Percentiles rank a stretch among this genome's conserved stretches.
Evolutionary conservation across 371 early-diverging fungal genomes (phyloP).

Genomic region (Mucor plumbeus): DNA sequence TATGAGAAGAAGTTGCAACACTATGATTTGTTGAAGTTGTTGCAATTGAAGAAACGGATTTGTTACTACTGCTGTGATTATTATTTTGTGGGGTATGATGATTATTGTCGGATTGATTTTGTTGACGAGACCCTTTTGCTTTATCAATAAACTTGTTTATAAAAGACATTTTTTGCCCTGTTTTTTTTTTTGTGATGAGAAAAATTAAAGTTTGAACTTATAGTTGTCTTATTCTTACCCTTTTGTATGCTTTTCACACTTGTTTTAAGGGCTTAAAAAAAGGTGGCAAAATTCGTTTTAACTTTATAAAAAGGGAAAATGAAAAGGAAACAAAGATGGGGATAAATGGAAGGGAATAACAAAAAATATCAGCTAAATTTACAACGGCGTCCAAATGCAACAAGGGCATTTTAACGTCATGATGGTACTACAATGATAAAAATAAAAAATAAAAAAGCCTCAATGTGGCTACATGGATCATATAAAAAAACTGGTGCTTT

Average conservation of each 20-base stretch:
- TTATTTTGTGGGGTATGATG: constrained; percentile 9
- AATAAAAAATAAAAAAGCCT: background rate
- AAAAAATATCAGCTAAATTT: background rate
- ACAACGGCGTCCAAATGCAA: constrained; percentile 5
- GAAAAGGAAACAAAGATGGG: background rate
- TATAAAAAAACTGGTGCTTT: constrained; percentile 2
- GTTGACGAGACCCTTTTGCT: constrained; percentile 28
- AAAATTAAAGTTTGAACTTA: background rate
- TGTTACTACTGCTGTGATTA: background rate
- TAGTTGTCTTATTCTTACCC: background rate
- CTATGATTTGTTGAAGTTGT: constrained; percentile 1
- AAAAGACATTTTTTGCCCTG: constrained; percentile 26
- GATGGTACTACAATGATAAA: constrained; percentile 7
- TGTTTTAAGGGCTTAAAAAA: background rate
- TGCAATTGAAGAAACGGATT: constrained; percentile 7
- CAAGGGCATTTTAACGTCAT: constrained; percentile 6
- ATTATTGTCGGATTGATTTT: constrained; percentile 6
- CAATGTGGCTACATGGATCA: constrained; percentile 4
- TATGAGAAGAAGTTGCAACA: constrained; percentile 5
- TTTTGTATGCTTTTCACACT: background rate
- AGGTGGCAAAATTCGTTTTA: constrained; percentile 1
- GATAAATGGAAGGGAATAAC: background rate
- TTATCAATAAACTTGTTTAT: constrained; percentile 34
- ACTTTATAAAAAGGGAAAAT: background rate
- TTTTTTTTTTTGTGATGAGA: too few species aligned